A percentile compares a stretch with the other conserved stretches of the same genome.
phyloP scores from a whole-genome alignment of 164 flowering plant genomes.

The Vitis cinerea region DNA sequence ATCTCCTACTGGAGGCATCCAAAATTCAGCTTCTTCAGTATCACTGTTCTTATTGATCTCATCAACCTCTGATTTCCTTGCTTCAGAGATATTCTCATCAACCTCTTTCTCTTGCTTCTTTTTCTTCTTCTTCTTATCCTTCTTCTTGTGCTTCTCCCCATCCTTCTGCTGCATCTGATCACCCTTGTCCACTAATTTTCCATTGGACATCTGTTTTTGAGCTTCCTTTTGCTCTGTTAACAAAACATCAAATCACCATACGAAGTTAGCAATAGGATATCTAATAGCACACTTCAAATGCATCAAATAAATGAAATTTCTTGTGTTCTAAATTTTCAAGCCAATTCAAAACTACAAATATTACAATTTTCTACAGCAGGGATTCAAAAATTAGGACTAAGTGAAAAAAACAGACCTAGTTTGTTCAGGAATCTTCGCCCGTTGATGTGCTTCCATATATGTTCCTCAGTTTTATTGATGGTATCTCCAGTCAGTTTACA shows the following conservation, averaged over 20 bases:
- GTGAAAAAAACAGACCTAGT: constrained; percentile 51
- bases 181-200: constrained; percentile 18
- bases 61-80: constrained; percentile 18
- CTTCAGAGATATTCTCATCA: constrained; percentile 34
- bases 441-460: constrained; percentile 92
- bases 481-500: constrained; percentile 86
- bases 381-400: too few species aligned
- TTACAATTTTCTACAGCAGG: too few species aligned
- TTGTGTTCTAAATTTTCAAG: too few species aligned
- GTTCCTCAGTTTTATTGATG: constrained; percentile 88
- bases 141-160: constrained; percentile 20
- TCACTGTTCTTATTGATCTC: constrained; percentile 33
- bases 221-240: constrained; percentile 63
- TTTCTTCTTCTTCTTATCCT: constrained; percentile 28
- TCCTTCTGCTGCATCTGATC: constrained; percentile 23
- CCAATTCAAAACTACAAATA: too few species aligned
- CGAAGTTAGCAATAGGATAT: too few species aligned
- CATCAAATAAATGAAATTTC: too few species aligned
- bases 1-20: constrained; percentile 82
- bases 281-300: too few species aligned
- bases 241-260: not conserved
- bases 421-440: constrained; percentile 81
- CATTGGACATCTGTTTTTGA: constrained; percentile 28
- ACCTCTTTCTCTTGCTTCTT: constrained; percentile 22
- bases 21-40: constrained; percentile 64